Percentiles rank a stretch among this genome's conserved stretches.
Conservation (phyloP, 306 rosid genomes). For the Citrullus colocynthis region DNA sequence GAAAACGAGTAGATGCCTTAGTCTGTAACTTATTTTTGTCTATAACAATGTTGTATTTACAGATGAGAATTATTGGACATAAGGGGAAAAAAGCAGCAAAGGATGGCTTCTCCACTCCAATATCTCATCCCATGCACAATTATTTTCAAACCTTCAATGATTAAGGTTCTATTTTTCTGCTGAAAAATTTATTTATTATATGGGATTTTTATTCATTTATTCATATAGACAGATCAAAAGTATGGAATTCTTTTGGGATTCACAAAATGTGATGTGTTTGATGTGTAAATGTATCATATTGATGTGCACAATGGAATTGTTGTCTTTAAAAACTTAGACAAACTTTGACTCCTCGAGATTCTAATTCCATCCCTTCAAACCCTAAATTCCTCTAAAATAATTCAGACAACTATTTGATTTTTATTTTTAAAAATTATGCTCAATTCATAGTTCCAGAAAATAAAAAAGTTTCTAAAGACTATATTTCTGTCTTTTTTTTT, state of each 20-base stretch:
- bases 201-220: not conserved
- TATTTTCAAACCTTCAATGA: not conserved
- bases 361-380: not conserved
- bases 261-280: constrained; percentile 2
- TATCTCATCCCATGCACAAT: not conserved
- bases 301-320: not conserved
- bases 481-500: no score
- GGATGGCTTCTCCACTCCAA: not conserved
- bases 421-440: no score
- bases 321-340: constrained; percentile 5
- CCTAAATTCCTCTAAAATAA: no score
- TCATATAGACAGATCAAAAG: not conserved
- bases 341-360: constrained; percentile 1
- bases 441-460: no score
- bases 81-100: not conserved
- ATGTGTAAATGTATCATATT: constrained; percentile 4
- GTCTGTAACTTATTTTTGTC: not conserved
- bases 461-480: no score
- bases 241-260: not conserved
- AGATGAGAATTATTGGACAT: no score
- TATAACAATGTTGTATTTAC: no score
- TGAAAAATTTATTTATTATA: not conserved
- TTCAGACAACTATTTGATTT: no score
- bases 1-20: not conserved
- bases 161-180: not conserved